Evolutionary conservation across 495 filamentous ascomycete genomes (phyloP), one percentile per base, ranked within the genome.

Genomic region (Apodospora peruviana): DNA sequence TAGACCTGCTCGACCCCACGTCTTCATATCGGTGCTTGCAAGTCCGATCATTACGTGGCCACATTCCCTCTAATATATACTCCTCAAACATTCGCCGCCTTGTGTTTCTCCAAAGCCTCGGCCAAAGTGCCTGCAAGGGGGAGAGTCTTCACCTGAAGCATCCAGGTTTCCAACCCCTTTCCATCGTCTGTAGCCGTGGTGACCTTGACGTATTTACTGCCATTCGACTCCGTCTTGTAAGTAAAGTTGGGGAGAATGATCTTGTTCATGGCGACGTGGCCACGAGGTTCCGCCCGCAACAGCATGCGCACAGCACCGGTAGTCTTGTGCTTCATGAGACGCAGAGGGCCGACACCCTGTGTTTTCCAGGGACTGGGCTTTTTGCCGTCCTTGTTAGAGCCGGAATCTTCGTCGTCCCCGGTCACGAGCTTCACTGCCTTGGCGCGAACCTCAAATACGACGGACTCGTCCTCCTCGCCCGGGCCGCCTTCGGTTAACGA

Each of bases 391-490:
- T 23, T 34, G 36, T 18, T 16, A 5, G 56, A 51, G 1, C 69
- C 69, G 16, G 76, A 64, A n/a, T 65, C 60, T 16, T 53, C 64
- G 11, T 62, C 59, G 17, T 57, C 51, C 7, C 56, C 59, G 12
- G 62, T 52, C 17, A 68, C 59, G 20, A 67, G 72, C 57, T 83
- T 81, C 47, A 83, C 58, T 8, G 75, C 84, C 58, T 83, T 85
- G 32, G 79, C 78, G 38, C 79, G 78, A 12, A 80, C 73, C 51
- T 87, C 80, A 56, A 81, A 75, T 4, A 86, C 53, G 18, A 81
- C 67, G 24, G 74, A 70, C 58, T 91, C 87, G 48, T 88, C 72
- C 58, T 88, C 85, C 60, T 90, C 86, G 7, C 84, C 86, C 38
- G 79, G 78, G 20, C 82, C 77, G 48, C 74, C 74, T 39, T 71